Evolutionary conservation across 768 basidiomycete species (phyloP).

Genomic region (Boletus speciosus): DNA sequence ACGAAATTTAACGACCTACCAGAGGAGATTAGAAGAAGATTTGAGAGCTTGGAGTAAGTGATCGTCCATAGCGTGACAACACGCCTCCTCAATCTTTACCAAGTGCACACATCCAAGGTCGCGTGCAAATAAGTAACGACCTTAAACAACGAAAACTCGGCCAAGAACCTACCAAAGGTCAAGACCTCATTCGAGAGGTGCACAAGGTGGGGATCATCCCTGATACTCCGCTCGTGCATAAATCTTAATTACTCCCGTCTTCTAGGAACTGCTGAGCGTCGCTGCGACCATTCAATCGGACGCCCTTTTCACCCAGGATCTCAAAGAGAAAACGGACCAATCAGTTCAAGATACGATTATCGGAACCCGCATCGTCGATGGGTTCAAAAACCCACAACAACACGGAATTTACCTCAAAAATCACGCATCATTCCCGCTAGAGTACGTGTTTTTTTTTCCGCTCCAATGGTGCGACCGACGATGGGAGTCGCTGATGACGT

Average conservation of each 20-base stretch:
- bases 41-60: slow-evolving; percentile 72
- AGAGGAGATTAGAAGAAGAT: slow-evolving; percentile 57
- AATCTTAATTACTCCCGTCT: neutral
- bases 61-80: neutral
- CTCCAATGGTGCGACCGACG: neutral
- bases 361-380: slow-evolving; percentile 74
- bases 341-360: slow-evolving; percentile 78
- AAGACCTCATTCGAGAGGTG: slow-evolving; percentile 61
- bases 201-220: slow-evolving; percentile 51
- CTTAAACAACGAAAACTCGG: slow-evolving; percentile 73
- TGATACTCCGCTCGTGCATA: neutral
- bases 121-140: slow-evolving; percentile 77
- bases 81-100: slow-evolving; percentile 9
- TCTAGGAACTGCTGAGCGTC: slow-evolving; percentile 62
- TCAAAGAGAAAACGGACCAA: slow-evolving; percentile 73
- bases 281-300: slow-evolving; percentile 66
- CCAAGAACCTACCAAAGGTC: slow-evolving; percentile 68
- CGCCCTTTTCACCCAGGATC: slow-evolving; percentile 59
- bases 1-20: slow-evolving; percentile 85
- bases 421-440: slow-evolving; percentile 77
- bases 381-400: slow-evolving; percentile 71
- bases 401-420: slow-evolving; percentile 69
- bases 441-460: slow-evolving; percentile 43
- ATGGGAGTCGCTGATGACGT: neutral
- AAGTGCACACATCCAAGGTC: slow-evolving; percentile 71